Percentiles rank a stretch among this genome's conserved stretches.
phyloP scores from a whole-genome alignment of 371 early-diverging fungal genomes.

The Mortierella sp. region DNA sequence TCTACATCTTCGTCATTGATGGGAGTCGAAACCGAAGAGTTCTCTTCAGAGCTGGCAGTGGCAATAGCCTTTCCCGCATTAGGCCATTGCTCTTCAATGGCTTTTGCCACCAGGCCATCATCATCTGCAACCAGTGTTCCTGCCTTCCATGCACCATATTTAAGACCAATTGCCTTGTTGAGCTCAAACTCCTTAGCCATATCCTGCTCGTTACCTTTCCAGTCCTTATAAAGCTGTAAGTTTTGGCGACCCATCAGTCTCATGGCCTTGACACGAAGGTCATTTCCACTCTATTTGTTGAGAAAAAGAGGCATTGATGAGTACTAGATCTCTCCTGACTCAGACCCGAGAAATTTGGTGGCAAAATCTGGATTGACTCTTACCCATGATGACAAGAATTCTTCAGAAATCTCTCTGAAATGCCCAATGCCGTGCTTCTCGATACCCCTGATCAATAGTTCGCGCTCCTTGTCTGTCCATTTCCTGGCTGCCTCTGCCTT shows the following conservation, averaged over 20 bases:
- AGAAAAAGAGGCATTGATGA: not conserved
- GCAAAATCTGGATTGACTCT: conserved; percentile 7
- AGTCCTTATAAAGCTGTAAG: conserved; percentile 86
- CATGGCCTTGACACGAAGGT: conserved; percentile 87
- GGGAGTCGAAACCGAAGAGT: conserved; percentile 35
- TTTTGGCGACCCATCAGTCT: conserved; percentile 91
- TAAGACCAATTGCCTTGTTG: conserved; percentile 86
- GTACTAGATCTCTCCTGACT: not conserved
- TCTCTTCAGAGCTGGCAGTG: conserved; percentile 14
- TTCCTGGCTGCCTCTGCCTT: conserved; percentile 69
- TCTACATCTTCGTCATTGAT: conserved; percentile 50
- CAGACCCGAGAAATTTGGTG: not conserved
- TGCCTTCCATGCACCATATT: conserved; percentile 84
- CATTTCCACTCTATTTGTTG: conserved; percentile 76
- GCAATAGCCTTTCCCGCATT: conserved; percentile 26
- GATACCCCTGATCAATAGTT: conserved; percentile 83
- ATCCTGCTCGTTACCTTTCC: conserved; percentile 83
- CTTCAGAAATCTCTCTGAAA: conserved; percentile 88
- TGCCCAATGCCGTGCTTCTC: conserved; percentile 90
- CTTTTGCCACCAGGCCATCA: conserved; percentile 77
- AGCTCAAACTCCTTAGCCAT: conserved; percentile 81
- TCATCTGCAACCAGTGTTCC: conserved; percentile 90
- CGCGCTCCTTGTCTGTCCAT: conserved; percentile 89
- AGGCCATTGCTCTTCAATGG: conserved; percentile 61
- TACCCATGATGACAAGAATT: conserved; percentile 87